phyloP scores from a whole-genome alignment of 2,329 filamentous ascomycete genomes.

The Xylaria hypoxylon region DNA sequence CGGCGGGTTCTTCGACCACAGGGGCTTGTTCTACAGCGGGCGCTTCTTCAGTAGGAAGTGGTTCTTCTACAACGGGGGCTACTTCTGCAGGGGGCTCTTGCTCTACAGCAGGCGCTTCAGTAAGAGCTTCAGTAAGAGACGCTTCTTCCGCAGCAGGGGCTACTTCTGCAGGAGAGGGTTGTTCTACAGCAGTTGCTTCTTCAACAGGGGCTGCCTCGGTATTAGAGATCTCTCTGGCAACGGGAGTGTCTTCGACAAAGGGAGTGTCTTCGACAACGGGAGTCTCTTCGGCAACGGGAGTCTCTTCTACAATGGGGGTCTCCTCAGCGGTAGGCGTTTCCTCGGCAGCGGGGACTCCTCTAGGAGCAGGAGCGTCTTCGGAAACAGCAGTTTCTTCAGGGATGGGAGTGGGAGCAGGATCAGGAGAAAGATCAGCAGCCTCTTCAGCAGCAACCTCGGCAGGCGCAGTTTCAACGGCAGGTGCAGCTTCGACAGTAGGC shows the following conservation, averaged over 20 bases:
- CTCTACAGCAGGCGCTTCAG: slow-evolving; percentile 1
- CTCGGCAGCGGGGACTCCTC: slow-evolving; percentile 4
- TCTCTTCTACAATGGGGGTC: not conserved
- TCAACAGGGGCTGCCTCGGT: slow-evolving; percentile 9
- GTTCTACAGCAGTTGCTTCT: slow-evolving; percentile 10
- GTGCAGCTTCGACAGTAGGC: not conserved
- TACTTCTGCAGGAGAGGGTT: slow-evolving; percentile 8
- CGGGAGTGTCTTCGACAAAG: not conserved
- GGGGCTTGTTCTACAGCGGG: not conserved
- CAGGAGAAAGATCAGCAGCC: not conserved
- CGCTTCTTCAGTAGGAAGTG: slow-evolving; percentile 1
- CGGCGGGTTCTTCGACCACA: not conserved
- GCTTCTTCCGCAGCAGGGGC: slow-evolving; percentile 5
- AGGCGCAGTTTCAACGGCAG: not conserved
- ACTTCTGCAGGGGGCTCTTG: not conserved
- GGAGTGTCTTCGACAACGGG: slow-evolving; percentile 1
- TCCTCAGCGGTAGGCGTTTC: slow-evolving; percentile 2
- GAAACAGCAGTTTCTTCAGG: slow-evolving; percentile 1
- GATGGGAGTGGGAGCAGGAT: slow-evolving; percentile 7
- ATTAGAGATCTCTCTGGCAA: slow-evolving; percentile 4
- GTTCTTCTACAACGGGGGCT: not conserved
- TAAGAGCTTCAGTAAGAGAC: not conserved
- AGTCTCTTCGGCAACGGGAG: not conserved
- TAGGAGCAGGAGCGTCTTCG: not conserved
- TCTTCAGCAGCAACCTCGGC: not conserved